Evolutionary conservation across 2,329 filamentous ascomycete species (phyloP), one percentile per base, ranked within the genome.

Genomic region (Fusarium sp.): DNA sequence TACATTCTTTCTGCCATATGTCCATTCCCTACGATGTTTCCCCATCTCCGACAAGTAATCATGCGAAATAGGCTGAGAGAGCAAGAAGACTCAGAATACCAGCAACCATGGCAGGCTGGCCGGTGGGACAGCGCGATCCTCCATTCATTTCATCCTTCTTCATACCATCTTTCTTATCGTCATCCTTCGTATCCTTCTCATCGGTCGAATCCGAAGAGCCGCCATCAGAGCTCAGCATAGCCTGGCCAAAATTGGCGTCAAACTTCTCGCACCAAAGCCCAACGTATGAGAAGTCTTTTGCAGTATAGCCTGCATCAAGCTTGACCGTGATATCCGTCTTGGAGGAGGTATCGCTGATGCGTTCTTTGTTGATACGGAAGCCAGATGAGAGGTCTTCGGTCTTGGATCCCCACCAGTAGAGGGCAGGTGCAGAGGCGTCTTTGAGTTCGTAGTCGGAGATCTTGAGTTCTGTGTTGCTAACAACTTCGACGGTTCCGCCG

Each of bases 331-430:
- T 48, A 2, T 48, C 40, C 30, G 8, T 35, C 30, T 33, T 46
- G 7, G 53, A 48, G 0, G 40, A 56, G 3, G 53, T 56, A 0
- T 56, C 30, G 18, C 40, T 35, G 10, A 56, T 46, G 27, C 40
- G 53, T 10, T 56, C 40, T 23, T 56, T 56, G 20, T 56, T 56
- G 30, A 56, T 56, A 10, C 53, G 53, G 20, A 56, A 56, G 7
- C 53, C 53, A 11, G 53, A 56, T 20, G 53, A 56, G 20, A 56
- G 53, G 1, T 56, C 30, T 10, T 56, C 4, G 4, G 30, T 56
- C 14, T 33, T 35, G 7, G 53, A 56, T 26, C 53, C 53, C 53
- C 53, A 56, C 53, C 53, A 56, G 40, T 56, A 56, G 40, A 56
- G 53, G n/a, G 53, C 53, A 13, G 53, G 53, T 48, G 53, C 38